Percentiles rank a stretch among this genome's conserved stretches.
These are phyloP conservation scores for Discostella pseudostelligera DNA, from an alignment of 108 stramenopile species.

Conservation along the genomic window DNA sequence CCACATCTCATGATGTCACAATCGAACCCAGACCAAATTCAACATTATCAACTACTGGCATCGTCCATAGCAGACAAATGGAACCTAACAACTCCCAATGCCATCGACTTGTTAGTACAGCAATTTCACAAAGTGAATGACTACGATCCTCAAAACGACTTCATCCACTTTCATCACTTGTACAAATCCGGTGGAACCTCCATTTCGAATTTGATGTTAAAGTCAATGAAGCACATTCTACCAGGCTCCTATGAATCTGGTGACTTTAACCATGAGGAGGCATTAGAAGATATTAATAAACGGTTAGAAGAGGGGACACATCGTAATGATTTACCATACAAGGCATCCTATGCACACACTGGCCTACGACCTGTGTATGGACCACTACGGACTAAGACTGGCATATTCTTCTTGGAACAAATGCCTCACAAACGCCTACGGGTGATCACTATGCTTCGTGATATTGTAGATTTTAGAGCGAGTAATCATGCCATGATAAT, in stretches of 20 bases:
- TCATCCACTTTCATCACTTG: constrained; percentile 45
- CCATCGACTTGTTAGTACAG: constrained; percentile 6
- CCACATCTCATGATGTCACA: too few species aligned
- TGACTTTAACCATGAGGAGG: constrained; percentile 41
- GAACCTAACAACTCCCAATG: constrained; percentile 39
- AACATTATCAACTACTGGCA: neutral
- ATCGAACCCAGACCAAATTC: too few species aligned
- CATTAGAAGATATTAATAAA: constrained; percentile 32
- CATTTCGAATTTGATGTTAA: constrained; percentile 36
- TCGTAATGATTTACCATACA: constrained; percentile 28
- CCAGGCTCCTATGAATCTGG: constrained; percentile 37
- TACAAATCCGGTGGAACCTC: constrained; percentile 44
- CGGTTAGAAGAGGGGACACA: constrained; percentile 8
- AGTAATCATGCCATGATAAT: constrained; percentile 54
- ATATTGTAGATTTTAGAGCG: constrained; percentile 37
- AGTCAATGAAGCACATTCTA: constrained; percentile 19
- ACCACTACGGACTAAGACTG: constrained; percentile 29
- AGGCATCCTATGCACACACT: constrained; percentile 42
- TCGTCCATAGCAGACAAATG: constrained; percentile 27
- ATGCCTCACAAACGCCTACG: constrained; percentile 33
- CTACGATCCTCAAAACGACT: constrained; percentile 26
- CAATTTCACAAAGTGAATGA: constrained; percentile 37
- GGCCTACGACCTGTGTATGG: constrained; percentile 42
- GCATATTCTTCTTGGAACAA: constrained; percentile 28
- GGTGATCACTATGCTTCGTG: constrained; percentile 38